These are phyloP conservation scores for Chaetomium olivaceum DNA, from an alignment of 2,329 filamentous ascomycete species.

Conservation along the genomic window DNA sequence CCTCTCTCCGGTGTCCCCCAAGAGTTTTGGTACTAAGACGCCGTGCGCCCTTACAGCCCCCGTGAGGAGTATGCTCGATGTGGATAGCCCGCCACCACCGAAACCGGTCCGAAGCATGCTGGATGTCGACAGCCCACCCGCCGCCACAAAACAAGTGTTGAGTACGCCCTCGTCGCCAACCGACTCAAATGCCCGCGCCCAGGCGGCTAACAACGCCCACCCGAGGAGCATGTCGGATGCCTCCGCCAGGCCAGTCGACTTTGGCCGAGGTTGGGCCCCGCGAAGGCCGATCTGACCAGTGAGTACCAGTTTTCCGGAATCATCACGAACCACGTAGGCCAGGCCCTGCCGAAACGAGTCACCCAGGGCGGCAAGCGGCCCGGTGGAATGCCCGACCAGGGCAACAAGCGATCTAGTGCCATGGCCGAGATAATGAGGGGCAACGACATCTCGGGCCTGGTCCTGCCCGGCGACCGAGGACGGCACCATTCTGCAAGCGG, in stretches of 20 bases:
- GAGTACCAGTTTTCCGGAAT: constrained; percentile 65
- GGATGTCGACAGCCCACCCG: constrained; percentile 45
- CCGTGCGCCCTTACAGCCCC: constrained; percentile 43
- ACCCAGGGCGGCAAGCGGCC: constrained; percentile 47
- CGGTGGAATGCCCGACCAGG: constrained; percentile 52
- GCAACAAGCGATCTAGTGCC: constrained; percentile 41
- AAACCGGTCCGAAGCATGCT: constrained; percentile 54
- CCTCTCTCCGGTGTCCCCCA: constrained; percentile 28
- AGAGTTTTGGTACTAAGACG: constrained; percentile 32
- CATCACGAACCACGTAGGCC: constrained; percentile 53
- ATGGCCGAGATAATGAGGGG: constrained; percentile 58
- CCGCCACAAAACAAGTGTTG: constrained; percentile 36
- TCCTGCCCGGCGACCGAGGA: constrained; percentile 50
- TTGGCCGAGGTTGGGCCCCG: constrained; percentile 43
- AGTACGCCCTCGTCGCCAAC: constrained; percentile 52
- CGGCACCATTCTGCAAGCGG: constrained; percentile 44
- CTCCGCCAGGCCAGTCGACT: constrained; percentile 49
- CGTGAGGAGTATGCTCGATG: constrained; percentile 65
- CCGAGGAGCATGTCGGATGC: constrained; percentile 60
- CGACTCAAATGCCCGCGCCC: constrained; percentile 41
- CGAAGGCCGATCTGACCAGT: constrained; percentile 46
- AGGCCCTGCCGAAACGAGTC: constrained; percentile 53
- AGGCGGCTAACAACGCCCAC: constrained; percentile 37
- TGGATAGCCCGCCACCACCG: constrained; percentile 46
- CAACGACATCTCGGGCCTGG: constrained; percentile 51